phyloP scores from a whole-genome alignment of 768 basidiomycete genomes.

The Galerina sulciceps region DNA sequence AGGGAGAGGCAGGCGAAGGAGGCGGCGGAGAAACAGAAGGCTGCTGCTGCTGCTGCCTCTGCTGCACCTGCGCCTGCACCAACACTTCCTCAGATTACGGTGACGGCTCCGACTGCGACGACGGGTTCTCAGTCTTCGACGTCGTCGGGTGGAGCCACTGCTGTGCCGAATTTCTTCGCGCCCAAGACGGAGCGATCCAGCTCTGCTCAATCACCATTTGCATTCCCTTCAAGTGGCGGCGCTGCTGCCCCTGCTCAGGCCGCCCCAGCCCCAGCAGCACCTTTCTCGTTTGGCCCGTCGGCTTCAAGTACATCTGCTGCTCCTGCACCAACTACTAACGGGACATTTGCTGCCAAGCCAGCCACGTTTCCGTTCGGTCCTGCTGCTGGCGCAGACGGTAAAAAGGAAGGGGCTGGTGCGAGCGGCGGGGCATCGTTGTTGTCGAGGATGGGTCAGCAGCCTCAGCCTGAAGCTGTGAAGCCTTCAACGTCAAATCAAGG shows the following conservation, averaged over 20 bases:
- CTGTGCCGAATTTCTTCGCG: conserved; percentile 14
- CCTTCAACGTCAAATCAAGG: background rate
- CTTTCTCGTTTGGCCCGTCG: background rate
- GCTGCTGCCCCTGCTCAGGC: background rate
- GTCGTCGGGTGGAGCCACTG: background rate
- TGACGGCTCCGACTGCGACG: conserved; percentile 12
- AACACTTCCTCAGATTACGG: conserved; percentile 8
- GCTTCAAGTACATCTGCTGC: background rate
- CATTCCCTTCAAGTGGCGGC: background rate
- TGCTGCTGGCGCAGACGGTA: conserved; percentile 2
- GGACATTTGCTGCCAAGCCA: background rate
- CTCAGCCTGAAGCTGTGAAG: conserved; percentile 11
- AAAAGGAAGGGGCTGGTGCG: background rate
- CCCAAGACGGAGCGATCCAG: background rate
- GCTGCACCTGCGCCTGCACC: background rate
- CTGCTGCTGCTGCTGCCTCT: conserved; percentile 18
- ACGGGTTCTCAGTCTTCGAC: conserved; percentile 5
- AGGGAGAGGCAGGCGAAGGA: conserved; percentile 16
- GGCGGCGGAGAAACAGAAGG: conserved; percentile 13
- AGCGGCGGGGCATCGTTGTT: conserved; percentile 1
- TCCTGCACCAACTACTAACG: background rate
- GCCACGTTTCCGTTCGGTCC: conserved; percentile 9
- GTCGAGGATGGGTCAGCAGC: conserved; percentile 15
- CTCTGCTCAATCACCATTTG: background rate
- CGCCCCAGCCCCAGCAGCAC: background rate